Base-by-base conservation (phyloP, 164 flowering plant genomes). In the Protea cynaroides region DNA sequence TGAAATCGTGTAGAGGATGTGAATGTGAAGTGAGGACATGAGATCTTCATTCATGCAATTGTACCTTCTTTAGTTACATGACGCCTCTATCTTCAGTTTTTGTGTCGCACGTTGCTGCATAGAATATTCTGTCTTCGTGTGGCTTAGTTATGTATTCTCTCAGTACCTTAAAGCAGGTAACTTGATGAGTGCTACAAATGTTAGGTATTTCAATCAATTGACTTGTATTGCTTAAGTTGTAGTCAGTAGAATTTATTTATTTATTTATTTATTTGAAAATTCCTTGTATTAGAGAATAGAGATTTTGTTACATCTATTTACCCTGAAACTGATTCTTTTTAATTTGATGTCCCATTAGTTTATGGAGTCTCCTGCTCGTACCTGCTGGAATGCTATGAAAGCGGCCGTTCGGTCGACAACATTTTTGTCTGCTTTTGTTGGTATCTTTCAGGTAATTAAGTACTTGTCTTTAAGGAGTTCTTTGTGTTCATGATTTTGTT, bases 371-470 rank as follows among this genome's bases (percentile, higher is more conserved):
- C 98, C 98, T 68, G 76, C 71, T 64, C 91, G 78, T 44, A 85
- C 87, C 61, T 84, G 83, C 54, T 86, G 92, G 92, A 77, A 50
- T 73, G 98, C 98, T 73, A 56, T 93, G 52, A 89, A 79, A 74
- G 90, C 79, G 56, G 82, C 96, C 63, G 87, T 89, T 70, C 94
- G 97, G 59, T 93, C 97, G 21, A 93, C 98, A 34, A 40, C 89
- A 10, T 93, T 93, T 73, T 81, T 93, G 76, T 93, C 98, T 50
- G 92, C 91, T 58, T 93, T 93, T 79, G 97, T 89, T 73, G 96
- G 94, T 60, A 81, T 89, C 65, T 94, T 94, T 79, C 98, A 94
- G 98, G 98, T 90, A 71, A 50, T 15, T 62, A 15, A 56, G 54
- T 61, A 21, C 56, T 58, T 54, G n/a, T 6, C 13, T 1, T 37